These are phyloP conservation scores for Antitrichia curtipendula DNA, from an alignment of 225 moss, liverwort and hornwort species.

Conservation along the genomic window DNA sequence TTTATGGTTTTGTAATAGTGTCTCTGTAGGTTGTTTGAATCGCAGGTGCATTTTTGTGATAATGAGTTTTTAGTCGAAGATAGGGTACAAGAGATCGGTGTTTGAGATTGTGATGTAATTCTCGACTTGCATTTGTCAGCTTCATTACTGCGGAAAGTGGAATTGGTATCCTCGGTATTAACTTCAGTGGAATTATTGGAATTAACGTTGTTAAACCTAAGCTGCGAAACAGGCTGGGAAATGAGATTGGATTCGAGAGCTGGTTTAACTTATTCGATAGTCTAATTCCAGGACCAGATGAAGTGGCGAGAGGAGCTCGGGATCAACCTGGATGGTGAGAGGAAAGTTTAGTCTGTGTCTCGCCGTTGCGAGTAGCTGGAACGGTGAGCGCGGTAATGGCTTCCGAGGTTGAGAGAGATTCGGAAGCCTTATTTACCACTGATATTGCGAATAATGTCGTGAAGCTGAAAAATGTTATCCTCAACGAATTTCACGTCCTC, in stretches of 20 bases:
- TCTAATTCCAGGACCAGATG: neutral
- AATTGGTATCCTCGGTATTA: neutral
- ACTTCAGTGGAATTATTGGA: neutral
- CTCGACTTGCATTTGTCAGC: neutral
- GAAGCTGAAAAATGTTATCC: conserved; percentile 76
- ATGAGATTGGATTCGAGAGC: conserved; percentile 4
- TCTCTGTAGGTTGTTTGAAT: neutral
- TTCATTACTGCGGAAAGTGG: neutral
- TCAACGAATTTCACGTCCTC: conserved; percentile 88
- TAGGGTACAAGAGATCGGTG: neutral
- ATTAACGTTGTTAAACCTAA: conserved; percentile 5
- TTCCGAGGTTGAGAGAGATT: conserved; percentile 7
- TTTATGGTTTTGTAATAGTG: neutral
- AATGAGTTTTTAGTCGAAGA: neutral
- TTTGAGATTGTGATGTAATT: neutral
- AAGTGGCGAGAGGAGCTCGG: conserved; percentile 1
- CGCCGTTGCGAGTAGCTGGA: conserved; percentile 16
- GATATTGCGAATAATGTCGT: conserved; percentile 59
- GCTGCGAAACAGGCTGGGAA: neutral
- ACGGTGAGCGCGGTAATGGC: conserved; percentile 28
- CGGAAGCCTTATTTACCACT: conserved; percentile 53
- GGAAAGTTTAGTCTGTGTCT: neutral
- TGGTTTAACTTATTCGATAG: conserved; percentile 3
- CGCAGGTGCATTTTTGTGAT: neutral
- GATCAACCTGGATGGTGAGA: conserved; percentile 37